Conservation (phyloP, 257 asterid species). For the Datura wrightii region DNA sequence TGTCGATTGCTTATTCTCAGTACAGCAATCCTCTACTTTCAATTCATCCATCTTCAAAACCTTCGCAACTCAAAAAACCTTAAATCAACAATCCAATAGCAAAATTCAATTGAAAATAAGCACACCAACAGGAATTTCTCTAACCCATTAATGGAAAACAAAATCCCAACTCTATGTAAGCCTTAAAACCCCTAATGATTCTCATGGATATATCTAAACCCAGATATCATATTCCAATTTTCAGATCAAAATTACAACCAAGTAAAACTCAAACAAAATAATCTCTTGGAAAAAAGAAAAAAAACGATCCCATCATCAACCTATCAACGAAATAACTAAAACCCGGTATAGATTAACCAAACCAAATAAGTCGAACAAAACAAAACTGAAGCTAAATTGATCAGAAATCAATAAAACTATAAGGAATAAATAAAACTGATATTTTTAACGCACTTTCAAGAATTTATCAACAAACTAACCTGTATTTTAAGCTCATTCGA, state of each 20-base stretch:
- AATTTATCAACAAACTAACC: constrained; percentile 35
- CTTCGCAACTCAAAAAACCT: constrained; percentile 43
- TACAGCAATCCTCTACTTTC: constrained; percentile 57
- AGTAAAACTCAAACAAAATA: background rate
- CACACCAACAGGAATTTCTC: constrained; percentile 29
- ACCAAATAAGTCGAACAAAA: constrained; percentile 27
- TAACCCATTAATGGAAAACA: constrained; percentile 25
- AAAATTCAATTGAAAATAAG: constrained; percentile 29
- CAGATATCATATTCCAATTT: constrained; percentile 53
- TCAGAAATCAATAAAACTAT: constrained; percentile 34
- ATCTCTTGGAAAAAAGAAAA: background rate
- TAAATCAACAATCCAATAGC: constrained; percentile 36
- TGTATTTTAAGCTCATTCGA: constrained; percentile 10
- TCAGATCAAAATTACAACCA: constrained; percentile 40
- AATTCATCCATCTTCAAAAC: constrained; percentile 59
- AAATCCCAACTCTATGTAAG: constrained; percentile 27
- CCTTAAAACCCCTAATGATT: constrained; percentile 27
- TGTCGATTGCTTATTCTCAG: constrained; percentile 67
- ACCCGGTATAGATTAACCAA: background rate
- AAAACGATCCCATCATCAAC: constrained; percentile 27
- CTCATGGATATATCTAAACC: constrained; percentile 39
- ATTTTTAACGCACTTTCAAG: constrained; percentile 28
- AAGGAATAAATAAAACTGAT: constrained; percentile 30
- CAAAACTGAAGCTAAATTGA: constrained; percentile 34
- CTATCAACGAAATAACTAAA: constrained; percentile 3